These are phyloP conservation scores for Botrytis fabae DNA, from an alignment of 2,329 filamentous ascomycete species.

Conservation along the genomic window DNA sequence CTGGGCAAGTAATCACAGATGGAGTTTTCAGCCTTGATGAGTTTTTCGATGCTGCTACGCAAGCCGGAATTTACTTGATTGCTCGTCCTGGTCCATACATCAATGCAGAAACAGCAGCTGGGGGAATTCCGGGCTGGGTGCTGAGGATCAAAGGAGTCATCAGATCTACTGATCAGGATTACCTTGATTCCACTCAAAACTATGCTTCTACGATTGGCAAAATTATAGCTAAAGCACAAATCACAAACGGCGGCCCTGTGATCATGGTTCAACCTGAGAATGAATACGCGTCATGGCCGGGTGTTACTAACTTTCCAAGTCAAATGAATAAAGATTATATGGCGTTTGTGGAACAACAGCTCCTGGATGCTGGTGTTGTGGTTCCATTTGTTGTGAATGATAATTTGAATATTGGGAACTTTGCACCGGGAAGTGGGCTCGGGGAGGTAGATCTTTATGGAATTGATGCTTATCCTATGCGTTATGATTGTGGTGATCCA, in stretches of 20 bases:
- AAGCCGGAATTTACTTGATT: constrained; percentile 75
- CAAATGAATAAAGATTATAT: constrained; percentile 67
- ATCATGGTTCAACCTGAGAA: constrained; percentile 82
- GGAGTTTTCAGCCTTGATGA: constrained; percentile 71
- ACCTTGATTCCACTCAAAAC: constrained; percentile 65
- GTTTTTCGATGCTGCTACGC: constrained; percentile 72
- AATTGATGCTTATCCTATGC: constrained; percentile 47
- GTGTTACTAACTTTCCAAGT: constrained; percentile 43
- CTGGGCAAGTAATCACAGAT: constrained; percentile 66
- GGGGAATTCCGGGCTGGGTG: constrained; percentile 80
- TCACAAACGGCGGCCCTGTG: constrained; percentile 78
- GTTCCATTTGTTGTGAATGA: constrained; percentile 78
- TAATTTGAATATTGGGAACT: constrained; percentile 43
- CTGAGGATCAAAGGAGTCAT: constrained; percentile 64
- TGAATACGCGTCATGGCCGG: constrained; percentile 63
- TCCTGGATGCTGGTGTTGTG: constrained; percentile 65
- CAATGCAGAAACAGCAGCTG: constrained; percentile 74
- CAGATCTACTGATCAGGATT: constrained; percentile 62
- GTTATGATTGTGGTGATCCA: constrained; percentile 49
- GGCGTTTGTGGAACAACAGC: constrained; percentile 68
- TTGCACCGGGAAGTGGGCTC: neutral
- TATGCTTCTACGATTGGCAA: constrained; percentile 56
- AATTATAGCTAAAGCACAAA: constrained; percentile 72
- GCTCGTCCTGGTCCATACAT: constrained; percentile 64
- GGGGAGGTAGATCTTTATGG: constrained; percentile 40